Percentiles rank a stretch among this genome's conserved stretches.
Conservation (phyloP, 805 yeast species). For the Kazachstania psychrophila region DNA sequence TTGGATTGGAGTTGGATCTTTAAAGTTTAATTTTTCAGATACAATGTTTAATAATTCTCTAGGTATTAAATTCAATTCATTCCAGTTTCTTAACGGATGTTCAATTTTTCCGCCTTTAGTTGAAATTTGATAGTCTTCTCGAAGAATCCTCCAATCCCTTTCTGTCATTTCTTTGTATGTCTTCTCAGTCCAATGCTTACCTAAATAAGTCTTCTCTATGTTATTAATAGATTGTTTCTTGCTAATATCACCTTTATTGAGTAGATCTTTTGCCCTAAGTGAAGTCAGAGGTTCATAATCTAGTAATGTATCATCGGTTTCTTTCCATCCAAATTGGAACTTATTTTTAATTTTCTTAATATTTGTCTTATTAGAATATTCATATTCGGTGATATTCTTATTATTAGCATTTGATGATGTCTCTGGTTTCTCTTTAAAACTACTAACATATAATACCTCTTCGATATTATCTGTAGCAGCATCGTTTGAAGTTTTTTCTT, state of each 20-base stretch:
- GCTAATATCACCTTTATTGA: conserved; percentile 4
- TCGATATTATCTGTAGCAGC: no score
- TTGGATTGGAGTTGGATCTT: conserved; percentile 83
- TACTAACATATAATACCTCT: no score
- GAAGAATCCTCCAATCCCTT: conserved; percentile 85
- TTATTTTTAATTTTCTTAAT: conserved; percentile 16
- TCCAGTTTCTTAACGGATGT: conserved; percentile 69
- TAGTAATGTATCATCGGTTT: conserved; percentile 53
- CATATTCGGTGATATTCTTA: no score
- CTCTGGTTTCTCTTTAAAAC: no score
- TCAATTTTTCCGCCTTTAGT: conserved; percentile 34
- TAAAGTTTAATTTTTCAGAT: conserved; percentile 35
- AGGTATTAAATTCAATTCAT: conserved; percentile 46
- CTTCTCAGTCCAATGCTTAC: conserved; percentile 59
- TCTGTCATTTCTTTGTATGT: conserved; percentile 52
- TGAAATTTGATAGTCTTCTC: conserved; percentile 64
- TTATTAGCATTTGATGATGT: no score
- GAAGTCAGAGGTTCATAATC: conserved; percentile 36
- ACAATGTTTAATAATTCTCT: conserved; percentile 33
- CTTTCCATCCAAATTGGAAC: conserved; percentile 64
- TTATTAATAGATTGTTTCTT: conserved; percentile 1
- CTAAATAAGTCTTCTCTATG: conserved; percentile 16
- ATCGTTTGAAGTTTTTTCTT: neutral
- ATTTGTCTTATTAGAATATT: conserved; percentile 1
- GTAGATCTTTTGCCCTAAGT: conserved; percentile 13